Base-by-base conservation (phyloP, 2,329 filamentous ascomycete genomes). In the Trichoderma endophyticum region DNA sequence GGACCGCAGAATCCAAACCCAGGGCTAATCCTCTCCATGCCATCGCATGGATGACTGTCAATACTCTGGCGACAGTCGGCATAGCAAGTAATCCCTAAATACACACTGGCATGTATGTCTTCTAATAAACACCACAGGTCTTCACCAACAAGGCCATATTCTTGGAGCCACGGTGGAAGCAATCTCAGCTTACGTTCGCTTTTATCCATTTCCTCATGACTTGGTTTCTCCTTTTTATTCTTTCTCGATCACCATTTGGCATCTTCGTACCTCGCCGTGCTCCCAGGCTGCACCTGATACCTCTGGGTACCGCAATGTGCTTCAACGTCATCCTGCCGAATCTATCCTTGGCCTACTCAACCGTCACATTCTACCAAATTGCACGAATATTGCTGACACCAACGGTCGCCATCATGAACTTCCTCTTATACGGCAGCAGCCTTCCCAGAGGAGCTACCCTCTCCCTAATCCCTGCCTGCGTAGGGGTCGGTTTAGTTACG, bases 81-180 rank as follows among this genome's bases (percentile, higher is more conserved):
- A 91, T 91, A 77, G 89, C 90, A 82, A 77, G 85, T 39, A 9
- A 34, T 12, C 14, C 6, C 59, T 2, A 6, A 65, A 24, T 64
- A 54, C 12, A 32, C 12, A 56, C 24, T 36, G 15, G 5, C 34
- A 36, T 15, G 75, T 77, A 74, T 24, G 7, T 1, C 14, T 67
- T 11, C 72, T 77, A 68, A 76, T 71, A 71, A 32, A 60, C 75
- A 68, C 60, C 18, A 18, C 32, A 48, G 89, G 88, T 92, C 77
- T 92, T 92, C 78, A 90, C 88, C 56, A 92, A 92, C 82, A 92
- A 92, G 80, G 86, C 86, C 74, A 91, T 92, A 79, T 92, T 92
- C 82, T 87, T 87, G 28, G 87, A 91, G 73, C 86, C 87, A 18
- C 86, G 85, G 15, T 84, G 91, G 77, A 89, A 88, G 77, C 84